These are phyloP conservation scores for Asterophora parasitica DNA, from an alignment of 768 basidiomycete species.

Conservation along the genomic window DNA sequence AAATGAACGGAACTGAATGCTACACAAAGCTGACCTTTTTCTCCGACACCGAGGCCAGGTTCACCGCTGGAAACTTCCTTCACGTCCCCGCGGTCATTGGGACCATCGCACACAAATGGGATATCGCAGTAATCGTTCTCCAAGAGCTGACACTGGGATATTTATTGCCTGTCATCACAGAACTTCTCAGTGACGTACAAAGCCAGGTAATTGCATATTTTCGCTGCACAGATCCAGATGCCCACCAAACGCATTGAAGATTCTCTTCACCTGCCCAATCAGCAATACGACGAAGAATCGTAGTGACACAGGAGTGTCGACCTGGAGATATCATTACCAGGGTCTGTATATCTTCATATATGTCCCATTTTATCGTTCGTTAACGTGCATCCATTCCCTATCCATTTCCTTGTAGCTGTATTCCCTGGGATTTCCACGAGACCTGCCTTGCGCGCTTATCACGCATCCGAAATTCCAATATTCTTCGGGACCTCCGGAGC, in stretches of 20 bases:
- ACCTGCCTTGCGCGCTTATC: conserved; percentile 32
- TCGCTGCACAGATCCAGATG: too few species aligned
- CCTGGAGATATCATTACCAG: conserved; percentile 20
- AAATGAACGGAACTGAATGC: conserved; percentile 1
- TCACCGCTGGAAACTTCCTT: conserved; percentile 17
- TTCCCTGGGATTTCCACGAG: conserved; percentile 32
- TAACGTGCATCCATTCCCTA: conserved; percentile 12
- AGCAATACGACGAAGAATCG: conserved; percentile 24
- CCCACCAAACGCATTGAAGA: conserved; percentile 12
- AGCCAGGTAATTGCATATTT: too few species aligned
- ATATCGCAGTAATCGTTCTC: conserved; percentile 28
- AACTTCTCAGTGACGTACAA: too few species aligned
- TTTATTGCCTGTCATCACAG: too few species aligned
- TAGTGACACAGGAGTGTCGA: conserved; percentile 20
- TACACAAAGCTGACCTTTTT: conserved; percentile 28
- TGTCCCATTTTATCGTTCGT: too few species aligned
- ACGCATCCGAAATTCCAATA: conserved; percentile 34
- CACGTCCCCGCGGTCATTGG: conserved; percentile 22
- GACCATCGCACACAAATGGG: conserved; percentile 29
- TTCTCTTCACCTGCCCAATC: conserved; percentile 28
- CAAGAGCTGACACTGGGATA: conserved; percentile 23
- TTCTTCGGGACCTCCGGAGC: conserved; percentile 37
- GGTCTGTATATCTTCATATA: too few species aligned
- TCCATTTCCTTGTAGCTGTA: conserved; percentile 20
- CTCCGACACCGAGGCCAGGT: conserved; percentile 21